Percentiles rank a stretch among this genome's conserved stretches.
These are phyloP conservation scores for Primulina huaijiensis DNA, from an alignment of 257 asterid genomes.

Conservation along the genomic window DNA sequence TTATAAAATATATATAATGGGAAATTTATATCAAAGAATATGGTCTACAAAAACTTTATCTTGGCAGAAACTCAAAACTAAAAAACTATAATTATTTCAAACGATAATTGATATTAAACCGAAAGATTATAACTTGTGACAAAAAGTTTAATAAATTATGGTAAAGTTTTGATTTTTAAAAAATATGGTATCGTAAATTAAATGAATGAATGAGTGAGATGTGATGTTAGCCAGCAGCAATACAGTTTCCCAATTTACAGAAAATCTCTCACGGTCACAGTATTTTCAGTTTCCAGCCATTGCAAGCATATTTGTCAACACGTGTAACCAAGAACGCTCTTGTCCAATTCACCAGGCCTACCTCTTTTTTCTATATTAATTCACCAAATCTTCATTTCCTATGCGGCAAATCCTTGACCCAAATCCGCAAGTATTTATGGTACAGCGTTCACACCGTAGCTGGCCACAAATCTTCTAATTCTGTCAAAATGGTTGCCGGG, in stretches of 20 bases:
- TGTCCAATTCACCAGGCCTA: not conserved
- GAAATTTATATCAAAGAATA: too few relatives aligned
- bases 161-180: not conserved
- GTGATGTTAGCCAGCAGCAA: not conserved
- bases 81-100: too few relatives aligned
- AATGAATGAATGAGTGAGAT: not conserved
- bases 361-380: not conserved
- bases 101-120: not conserved
- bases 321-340: not conserved
- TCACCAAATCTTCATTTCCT: not conserved
- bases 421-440: not conserved
- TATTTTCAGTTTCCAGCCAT: not conserved
- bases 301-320: not conserved
- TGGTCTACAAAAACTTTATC: too few relatives aligned
- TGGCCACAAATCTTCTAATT: constrained; percentile 21
- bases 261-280: not conserved
- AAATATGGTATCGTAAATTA: not conserved
- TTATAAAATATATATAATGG: too few relatives aligned
- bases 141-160: not conserved
- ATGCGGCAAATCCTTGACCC: not conserved
- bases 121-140: not conserved
- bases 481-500: constrained; percentile 42
- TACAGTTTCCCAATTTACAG: not conserved
- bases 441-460: not conserved
- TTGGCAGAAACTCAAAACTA: too few relatives aligned